Evolutionary conservation across 345 rosid species (phyloP), one percentile per base, ranked within the genome.

Genomic region (Salix suchowensis): DNA sequence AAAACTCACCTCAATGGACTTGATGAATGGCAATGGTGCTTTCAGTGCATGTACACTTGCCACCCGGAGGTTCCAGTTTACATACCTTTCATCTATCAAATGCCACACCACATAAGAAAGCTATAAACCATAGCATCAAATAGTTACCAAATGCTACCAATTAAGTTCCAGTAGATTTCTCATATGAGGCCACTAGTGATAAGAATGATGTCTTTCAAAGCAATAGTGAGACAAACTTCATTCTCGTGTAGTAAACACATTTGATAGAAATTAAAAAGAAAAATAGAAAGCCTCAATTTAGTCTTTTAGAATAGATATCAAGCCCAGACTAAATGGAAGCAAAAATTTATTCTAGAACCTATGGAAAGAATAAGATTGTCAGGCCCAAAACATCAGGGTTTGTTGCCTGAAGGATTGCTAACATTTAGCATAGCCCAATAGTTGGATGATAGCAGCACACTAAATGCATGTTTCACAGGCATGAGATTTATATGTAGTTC

Each of bases 11-110:
- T 91, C 92, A 48, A 92, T 79, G 70, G 98, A 90, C 60, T 89
- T 83, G 75, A 96, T 87, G 80, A 96, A 95, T 1, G 98, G 90
- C 83, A 95, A 82, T 70, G 87, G 91, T 70, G 94, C 87, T 74
- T 78, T 86, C 76, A 77, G 73, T 66, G 96, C 94, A 82, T 95
- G 97, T 21, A 88, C 86, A 78, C 98, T 93, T 76, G 89, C 91
- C 39, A 93, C 84, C 30, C 90, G 89, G 76, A 96, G 79, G 21
- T 84, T 93, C 99, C 99, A 96, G 83, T 93, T 96, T 72, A 86
- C 84, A 77, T 71, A 92, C 76, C 76, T 91, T 76, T 88, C 84
- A 87, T 96, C 81, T 71, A 75, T 79, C 46, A 60, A 80, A 28
- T 52, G 23, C 50, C 48, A 75, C 61, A 26, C 68, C 71, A 70